Percentiles rank a stretch among this genome's conserved stretches.
phyloP scores from a whole-genome alignment of 2,329 filamentous ascomycete genomes.

The Huntiella decipiens region DNA sequence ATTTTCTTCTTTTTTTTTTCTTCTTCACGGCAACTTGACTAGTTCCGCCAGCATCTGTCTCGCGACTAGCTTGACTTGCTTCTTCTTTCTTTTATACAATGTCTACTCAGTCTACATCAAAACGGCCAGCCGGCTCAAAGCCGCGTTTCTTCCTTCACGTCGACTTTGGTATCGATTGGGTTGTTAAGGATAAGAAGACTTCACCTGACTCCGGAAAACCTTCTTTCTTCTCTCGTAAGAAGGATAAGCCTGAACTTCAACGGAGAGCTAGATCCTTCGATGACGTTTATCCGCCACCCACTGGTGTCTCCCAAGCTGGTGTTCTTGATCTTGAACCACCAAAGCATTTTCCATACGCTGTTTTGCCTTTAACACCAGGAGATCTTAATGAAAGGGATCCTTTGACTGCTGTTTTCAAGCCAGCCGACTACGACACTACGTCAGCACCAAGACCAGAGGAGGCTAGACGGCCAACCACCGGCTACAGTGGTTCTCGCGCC shows the following conservation, averaged over 20 bases:
- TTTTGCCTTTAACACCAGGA: slow-evolving; percentile 7
- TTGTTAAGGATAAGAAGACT: slow-evolving; percentile 18
- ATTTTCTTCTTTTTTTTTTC: no score
- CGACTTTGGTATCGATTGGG: slow-evolving; percentile 33
- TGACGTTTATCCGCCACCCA: slow-evolving; percentile 24
- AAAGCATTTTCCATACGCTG: neutral
- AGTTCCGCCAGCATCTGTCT: no score
- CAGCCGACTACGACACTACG: neutral
- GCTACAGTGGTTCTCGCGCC: neutral
- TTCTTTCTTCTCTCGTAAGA: slow-evolving; percentile 9
- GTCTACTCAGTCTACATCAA: no score
- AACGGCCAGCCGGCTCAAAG: slow-evolving; percentile 10
- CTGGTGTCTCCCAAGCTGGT: neutral
- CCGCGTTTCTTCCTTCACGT: slow-evolving; percentile 28
- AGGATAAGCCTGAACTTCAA: slow-evolving; percentile 14
- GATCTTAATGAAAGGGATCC: slow-evolving; percentile 9
- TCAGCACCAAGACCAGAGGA: neutral
- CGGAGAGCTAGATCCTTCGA: slow-evolving; percentile 16
- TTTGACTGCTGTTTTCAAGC: slow-evolving; percentile 4
- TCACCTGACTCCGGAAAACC: slow-evolving; percentile 10
- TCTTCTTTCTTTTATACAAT: no score
- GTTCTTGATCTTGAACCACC: slow-evolving; percentile 5
- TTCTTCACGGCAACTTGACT: no score
- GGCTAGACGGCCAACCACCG: neutral
- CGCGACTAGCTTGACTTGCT: no score